Base-by-base conservation (phyloP, 768 basidiomycete genomes). In the Dacryopinax primogenitus region DNA sequence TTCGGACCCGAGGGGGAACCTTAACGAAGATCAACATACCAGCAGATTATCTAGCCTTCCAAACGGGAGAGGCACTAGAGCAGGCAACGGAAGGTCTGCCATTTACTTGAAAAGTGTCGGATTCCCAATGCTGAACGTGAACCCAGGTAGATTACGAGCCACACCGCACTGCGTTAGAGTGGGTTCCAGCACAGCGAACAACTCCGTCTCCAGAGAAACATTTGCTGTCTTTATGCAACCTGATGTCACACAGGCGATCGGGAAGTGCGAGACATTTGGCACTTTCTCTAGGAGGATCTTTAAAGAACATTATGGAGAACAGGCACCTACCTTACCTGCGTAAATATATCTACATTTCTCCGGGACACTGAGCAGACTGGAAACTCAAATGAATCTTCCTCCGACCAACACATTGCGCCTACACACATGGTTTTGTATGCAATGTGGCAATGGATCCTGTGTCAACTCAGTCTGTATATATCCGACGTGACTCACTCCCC, bases 161-260 rank as follows among this genome's bases (percentile, higher is more conserved):
- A 99, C 96, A 0, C 95, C 95, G 13, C 95, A 98, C 69, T 96
- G 90, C 69, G 95, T 98, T 44, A 83, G 86, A 67, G 85, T 91
- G 3, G 90, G 86, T 4, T 74, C 74, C 2, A 77, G 76, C 36
- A 66, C 74, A 63, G 76, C 78, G 16, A 73, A 76, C 13, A 80
- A 80, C 9, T 76, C 75, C 28, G 80, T 92, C 28, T 84, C 82
- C 3, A 80, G 95, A 63, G 93, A 98, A 74, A 97, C 96, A 0
- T 90, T 92, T 70, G 90, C 88, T 11, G 74, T 93, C 13, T 89
- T 90, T 77, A 86, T 90, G 88, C 86, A 95, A 73, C 94, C 94
- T 4, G 84, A 95, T 73, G 85, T 86, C 15, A 79, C 89, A 67
- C 85, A 89, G 70, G 79, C 81, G 45, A 82, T 98, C 26, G 85